Conservation (phyloP, 306 rosid genomes). For the Vicia sativa region DNA sequence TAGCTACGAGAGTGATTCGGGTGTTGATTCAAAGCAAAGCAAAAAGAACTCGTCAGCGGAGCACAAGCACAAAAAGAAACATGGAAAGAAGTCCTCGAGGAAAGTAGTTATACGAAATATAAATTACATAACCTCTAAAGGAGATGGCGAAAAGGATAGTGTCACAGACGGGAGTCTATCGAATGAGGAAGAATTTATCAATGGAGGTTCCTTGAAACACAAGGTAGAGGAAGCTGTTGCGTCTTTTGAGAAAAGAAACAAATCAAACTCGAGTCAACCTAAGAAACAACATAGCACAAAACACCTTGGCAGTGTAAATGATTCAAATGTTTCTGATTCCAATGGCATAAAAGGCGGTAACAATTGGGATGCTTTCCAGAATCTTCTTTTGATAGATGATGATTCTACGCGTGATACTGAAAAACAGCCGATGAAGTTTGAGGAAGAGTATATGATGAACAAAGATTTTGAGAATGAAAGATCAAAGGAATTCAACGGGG, state of each 20-base stretch:
- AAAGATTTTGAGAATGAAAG: slow-evolving; percentile 52
- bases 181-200: slow-evolving; percentile 61
- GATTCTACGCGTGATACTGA: slow-evolving; percentile 53
- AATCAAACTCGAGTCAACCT: slow-evolving; percentile 55
- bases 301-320: slow-evolving; percentile 41
- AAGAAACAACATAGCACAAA: slow-evolving; percentile 55
- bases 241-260: slow-evolving; percentile 75
- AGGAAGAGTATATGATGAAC: slow-evolving; percentile 50
- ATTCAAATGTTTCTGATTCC: slow-evolving; percentile 47
- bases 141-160: slow-evolving; percentile 72
- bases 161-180: slow-evolving; percentile 68
- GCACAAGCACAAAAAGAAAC: slow-evolving; percentile 53
- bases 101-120: slow-evolving; percentile 95
- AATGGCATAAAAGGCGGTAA: slow-evolving; percentile 52
- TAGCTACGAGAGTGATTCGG: slow-evolving; percentile 70
- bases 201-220: slow-evolving; percentile 81
- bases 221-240: slow-evolving; percentile 87
- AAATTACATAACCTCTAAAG: slow-evolving; percentile 86
- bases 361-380: slow-evolving; percentile 92
- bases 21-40: slow-evolving; percentile 46
- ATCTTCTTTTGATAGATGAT: slow-evolving; percentile 78
- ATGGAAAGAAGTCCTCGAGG: slow-evolving; percentile 77
- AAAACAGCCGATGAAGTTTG: slow-evolving; percentile 42
- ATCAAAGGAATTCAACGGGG: slow-evolving; percentile 43
- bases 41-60: slow-evolving; percentile 54